Evolutionary conservation across 345 rosid species (phyloP), one percentile per base, ranked within the genome.

Genomic region (Luvunga scandens): DNA sequence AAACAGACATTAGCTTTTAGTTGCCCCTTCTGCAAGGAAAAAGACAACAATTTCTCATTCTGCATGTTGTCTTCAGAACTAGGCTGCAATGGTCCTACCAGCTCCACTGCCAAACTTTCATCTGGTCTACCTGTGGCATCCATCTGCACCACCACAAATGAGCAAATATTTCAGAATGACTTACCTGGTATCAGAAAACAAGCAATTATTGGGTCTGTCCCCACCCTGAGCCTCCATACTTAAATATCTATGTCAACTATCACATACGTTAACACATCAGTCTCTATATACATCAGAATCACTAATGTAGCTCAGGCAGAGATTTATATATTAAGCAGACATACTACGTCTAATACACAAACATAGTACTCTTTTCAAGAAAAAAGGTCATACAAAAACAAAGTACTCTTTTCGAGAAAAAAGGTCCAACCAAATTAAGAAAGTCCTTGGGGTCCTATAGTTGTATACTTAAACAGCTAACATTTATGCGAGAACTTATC

Each of bases 11-110:
- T 92, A 77, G 94, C 93, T 89, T 89, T 95, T 81, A 95, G 84
- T 79, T 95, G 99, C 63, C 98, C 98, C 81, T 92, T 95, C 75
- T 95, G 98, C 82, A 95, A 91, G 72, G 92, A 89, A 81, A 95
- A 87, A 38, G 97, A 95, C 75, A 89, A 80, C 45, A 89, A 63
- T 79, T 89, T 95, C 83, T 91, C 97, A 87, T 85, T 91, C 79
- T 86, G 90, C 50, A 80, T 73, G 86, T 75, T 91, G 45, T 91
- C 96, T 60, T 89, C 91, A 68, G 70, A 75, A 59, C 69, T 84
- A 61, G 83, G 87, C 78, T 85, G 91, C 60, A 95, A 79, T 13
- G 92, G 96, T 64, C 93, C 91, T 73, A 88, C 81, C 79, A 93
- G 82, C 88, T 93, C 97, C 45, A 92, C 55, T 19, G 97, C 85